Evolutionary conservation across 2,329 filamentous ascomycete species (phyloP).

Genomic region (Boeremia lycopersici): DNA sequence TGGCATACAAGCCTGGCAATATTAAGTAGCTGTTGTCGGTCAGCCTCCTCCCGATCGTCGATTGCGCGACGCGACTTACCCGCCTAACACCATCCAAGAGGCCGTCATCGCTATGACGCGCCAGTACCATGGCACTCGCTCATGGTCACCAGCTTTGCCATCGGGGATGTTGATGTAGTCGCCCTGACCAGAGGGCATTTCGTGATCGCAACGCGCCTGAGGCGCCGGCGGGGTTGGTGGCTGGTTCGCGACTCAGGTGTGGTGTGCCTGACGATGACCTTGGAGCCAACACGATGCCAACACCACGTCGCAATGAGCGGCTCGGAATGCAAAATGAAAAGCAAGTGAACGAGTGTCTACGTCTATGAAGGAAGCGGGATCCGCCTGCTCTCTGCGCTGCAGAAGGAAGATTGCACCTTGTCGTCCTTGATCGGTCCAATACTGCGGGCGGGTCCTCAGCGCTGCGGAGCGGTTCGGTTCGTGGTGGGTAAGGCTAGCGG

Average conservation of each 20-base stretch:
- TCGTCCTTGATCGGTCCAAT: constrained; percentile 15
- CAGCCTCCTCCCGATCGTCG: constrained; percentile 14
- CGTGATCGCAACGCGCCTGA: constrained; percentile 28
- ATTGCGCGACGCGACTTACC: constrained; percentile 39
- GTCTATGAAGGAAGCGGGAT: not conserved
- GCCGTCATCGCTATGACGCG: constrained; percentile 51
- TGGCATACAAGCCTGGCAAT: constrained; percentile 55
- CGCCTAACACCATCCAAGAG: constrained; percentile 56
- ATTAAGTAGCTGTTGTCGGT: constrained; percentile 53
- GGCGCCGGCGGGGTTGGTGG: constrained; percentile 22
- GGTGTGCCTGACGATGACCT: constrained; percentile 17
- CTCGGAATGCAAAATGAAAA: not conserved
- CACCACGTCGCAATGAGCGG: not conserved
- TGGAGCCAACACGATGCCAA: constrained; percentile 1
- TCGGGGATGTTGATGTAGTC: constrained; percentile 39
- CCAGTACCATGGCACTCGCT: constrained; percentile 55
- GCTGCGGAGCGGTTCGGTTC: constrained; percentile 17
- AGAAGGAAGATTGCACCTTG: constrained; percentile 13
- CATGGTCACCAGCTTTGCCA: constrained; percentile 25
- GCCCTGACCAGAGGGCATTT: constrained; percentile 39
- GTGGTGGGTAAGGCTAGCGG: constrained; percentile 20
- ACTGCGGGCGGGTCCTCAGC: constrained; percentile 15
- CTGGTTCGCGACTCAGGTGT: constrained; percentile 28
- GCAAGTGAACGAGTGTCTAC: constrained; percentile 10
- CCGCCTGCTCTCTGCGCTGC: not conserved